Percentiles rank a stretch among this genome's conserved stretches.
phyloP scores from a whole-genome alignment of 108 stramenopile species.

The Fistulifera pelliculosa region DNA sequence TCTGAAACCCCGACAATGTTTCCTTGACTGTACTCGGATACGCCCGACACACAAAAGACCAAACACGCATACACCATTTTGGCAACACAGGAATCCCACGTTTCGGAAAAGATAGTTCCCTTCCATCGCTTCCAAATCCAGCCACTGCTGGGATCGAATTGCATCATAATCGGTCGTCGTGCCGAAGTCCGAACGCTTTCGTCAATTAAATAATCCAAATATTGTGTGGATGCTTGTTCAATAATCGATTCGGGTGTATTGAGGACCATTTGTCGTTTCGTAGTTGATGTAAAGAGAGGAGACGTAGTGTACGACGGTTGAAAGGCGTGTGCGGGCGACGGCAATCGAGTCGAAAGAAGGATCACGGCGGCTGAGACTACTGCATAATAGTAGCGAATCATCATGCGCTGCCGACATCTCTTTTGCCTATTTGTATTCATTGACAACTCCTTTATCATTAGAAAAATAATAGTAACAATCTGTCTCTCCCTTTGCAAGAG shows the following conservation, averaged over 20 bases:
- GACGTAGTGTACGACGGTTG: neutral
- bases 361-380: too few species aligned
- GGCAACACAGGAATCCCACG: conserved; percentile 57
- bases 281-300: conserved; percentile 8
- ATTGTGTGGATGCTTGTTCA: conserved; percentile 83
- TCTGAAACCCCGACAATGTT: conserved; percentile 40
- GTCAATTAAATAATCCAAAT: conserved; percentile 75
- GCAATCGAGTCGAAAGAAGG: too few species aligned
- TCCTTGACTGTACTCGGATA: conserved; percentile 27
- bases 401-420: too few species aligned
- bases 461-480: too few species aligned
- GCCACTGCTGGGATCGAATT: conserved; percentile 75
- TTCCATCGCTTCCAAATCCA: conserved; percentile 86
- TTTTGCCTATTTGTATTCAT: too few species aligned
- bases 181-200: conserved; percentile 70
- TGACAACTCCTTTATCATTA: too few species aligned
- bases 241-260: conserved; percentile 79
- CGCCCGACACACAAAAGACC: conserved; percentile 23
- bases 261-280: conserved; percentile 60
- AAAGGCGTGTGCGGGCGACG: too few species aligned
- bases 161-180: conserved; percentile 75
- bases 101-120: conserved; percentile 81
- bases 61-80: conserved; percentile 59
- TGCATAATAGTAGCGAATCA: too few species aligned
- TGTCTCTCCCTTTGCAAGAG: too few species aligned